A percentile compares a stretch with the other conserved stretches of the same genome.
Conservation (phyloP, 2,329 filamentous ascomycete species). For the Didymella lethalis region DNA sequence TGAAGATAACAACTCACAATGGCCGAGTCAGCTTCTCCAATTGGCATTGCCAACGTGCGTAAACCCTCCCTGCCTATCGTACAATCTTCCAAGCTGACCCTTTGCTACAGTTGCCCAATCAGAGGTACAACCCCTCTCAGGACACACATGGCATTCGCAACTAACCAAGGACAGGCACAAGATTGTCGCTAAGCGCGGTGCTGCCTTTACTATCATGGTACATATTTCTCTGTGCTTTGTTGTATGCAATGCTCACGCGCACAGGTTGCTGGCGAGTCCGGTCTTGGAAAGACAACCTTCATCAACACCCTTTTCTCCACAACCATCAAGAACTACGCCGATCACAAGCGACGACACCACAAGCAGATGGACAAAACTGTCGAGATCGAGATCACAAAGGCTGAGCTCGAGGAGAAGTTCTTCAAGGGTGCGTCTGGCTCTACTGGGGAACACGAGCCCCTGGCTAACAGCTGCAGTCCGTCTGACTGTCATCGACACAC, state of each 20-base stretch:
- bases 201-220: slow-evolving; percentile 99
- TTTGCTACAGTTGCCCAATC: slow-evolving; percentile 67
- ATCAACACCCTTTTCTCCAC: slow-evolving; percentile 99
- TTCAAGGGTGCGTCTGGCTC: slow-evolving; percentile 80
- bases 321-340: slow-evolving; percentile 99
- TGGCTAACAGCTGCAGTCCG: slow-evolving; percentile 71
- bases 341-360: slow-evolving; percentile 98
- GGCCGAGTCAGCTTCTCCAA: slow-evolving; percentile 71
- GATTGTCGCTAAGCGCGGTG: slow-evolving; percentile 83
- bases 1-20: slow-evolving; percentile 53
- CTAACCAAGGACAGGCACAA: slow-evolving; percentile 65
- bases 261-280: slow-evolving; percentile 97
- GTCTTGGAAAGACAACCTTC: slow-evolving; percentile 98
- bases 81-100: slow-evolving; percentile 43
- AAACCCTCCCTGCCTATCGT: slow-evolving; percentile 13
- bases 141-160: slow-evolving; percentile 28
- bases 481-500: slow-evolving; percentile 97
- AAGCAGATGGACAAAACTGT: slow-evolving; percentile 99
- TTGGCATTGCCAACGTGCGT: slow-evolving; percentile 78
- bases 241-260: slow-evolving; percentile 3
- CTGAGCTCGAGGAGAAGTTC: slow-evolving; percentile 99
- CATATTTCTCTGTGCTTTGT: slow-evolving; percentile 31
- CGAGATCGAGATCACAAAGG: slow-evolving; percentile 99
- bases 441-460: neutral
- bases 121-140: slow-evolving; percentile 61